Evolutionary conservation across 192 early-diverging fungal species (phyloP), one percentile per base, ranked within the genome.

Genomic region (Backusella circina): DNA sequence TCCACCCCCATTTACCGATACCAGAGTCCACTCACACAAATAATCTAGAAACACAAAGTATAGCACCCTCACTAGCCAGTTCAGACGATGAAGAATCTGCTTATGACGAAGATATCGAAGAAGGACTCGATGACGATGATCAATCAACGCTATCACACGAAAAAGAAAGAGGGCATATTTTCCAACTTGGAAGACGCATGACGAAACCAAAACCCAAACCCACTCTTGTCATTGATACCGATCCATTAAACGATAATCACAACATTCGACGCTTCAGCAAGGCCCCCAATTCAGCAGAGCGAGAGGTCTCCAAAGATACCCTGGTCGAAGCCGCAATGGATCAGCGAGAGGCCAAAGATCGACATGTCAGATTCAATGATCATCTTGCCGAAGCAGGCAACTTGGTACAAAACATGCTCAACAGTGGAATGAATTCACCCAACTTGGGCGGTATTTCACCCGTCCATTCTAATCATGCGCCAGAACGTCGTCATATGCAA

Each of bases 381-480:
- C 78, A 75, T 44, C 38, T 79, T 4, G 50, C 73, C 37, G 74
- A 79, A 75, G 75, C 78, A 1, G 78, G 74, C 1, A 74, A 74
- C 18, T 13, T 79, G 21, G 78, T 79, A 12, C 67, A 79, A 30
- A 74, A 70, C 12, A 79, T 79, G 69, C 39, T 79, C 28, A 70
- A 61, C 28, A 28, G 54, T 61, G 54, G 54, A 61, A 61, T 61
- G 3, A 39, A 33, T 61, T 61, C 54, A 1, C 54, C 54, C 54
- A 61, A 61, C 12, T 0, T 47, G 15, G 44, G 44, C 18, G 44
- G 44, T 47, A 47, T 61, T 28, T 61, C 54, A 2, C 10, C 23
- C 54, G 21, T 23, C 5, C n/a, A 57, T 2, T 57, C 21, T 26
- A 61, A 28, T 26, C 21, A 61, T 28, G 54, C 21, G 26, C 18